Evolutionary conservation across 257 asterid species (phyloP).

Genomic region (Solanum infundibuliforme): DNA sequence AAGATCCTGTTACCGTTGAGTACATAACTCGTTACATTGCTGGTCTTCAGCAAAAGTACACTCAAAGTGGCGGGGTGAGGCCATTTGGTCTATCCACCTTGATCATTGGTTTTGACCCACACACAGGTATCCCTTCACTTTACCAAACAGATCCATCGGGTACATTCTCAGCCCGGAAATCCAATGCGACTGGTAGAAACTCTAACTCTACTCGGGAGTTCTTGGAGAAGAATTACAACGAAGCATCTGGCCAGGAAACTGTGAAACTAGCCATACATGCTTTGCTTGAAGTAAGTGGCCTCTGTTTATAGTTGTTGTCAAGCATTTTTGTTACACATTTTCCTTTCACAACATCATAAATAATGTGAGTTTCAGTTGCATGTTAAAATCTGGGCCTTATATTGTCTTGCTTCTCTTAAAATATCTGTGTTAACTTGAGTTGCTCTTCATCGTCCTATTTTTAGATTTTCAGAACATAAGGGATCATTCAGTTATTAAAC

Average conservation of each 20-base stretch:
- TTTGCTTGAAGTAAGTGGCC: conserved; percentile 66
- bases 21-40: conserved; percentile 94
- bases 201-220: conserved; percentile 84
- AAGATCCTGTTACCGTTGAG: conserved; percentile 94
- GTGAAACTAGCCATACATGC: conserved; percentile 89
- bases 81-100: conserved; percentile 97
- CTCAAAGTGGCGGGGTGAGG: conserved; percentile 98
- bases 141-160: conserved; percentile 97
- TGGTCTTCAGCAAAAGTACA: conserved; percentile 97
- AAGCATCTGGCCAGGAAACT: conserved; percentile 90
- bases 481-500: background rate
- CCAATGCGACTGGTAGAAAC: conserved; percentile 94
- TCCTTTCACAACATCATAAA: background rate
- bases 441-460: background rate
- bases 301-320: background rate
- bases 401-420: background rate
- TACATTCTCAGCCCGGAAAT: conserved; percentile 92
- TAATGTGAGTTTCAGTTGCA: background rate
- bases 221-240: conserved; percentile 91
- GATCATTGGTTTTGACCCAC: conserved; percentile 93
- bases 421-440: background rate
- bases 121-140: conserved; percentile 68
- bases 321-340: background rate
- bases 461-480: background rate
- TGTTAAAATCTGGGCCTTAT: background rate